Base-by-base conservation (phyloP, 1,284 basidiomycete species). In the Apiotrichum porosum region DNA sequence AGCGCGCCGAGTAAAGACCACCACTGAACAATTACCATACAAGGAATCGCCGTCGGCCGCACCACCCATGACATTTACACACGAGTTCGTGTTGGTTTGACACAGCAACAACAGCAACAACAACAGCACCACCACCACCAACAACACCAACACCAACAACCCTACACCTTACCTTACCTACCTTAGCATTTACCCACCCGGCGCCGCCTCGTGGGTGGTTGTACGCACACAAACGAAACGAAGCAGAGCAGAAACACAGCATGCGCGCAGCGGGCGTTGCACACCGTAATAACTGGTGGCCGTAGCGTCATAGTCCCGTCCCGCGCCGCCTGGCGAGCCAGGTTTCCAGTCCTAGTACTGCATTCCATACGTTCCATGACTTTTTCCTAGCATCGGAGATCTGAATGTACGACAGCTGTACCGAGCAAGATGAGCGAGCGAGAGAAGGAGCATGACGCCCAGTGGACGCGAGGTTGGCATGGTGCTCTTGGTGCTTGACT, bases 1-100 rank as follows among this genome's bases (percentile, higher is more conserved):
- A 79, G 54, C 69, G 74, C 32, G 68, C 68, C 37, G 75, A 77
- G 44, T 61, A 57, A 46, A 32, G 26, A 13, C 18, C 32, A 18
- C 18, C 13, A 15, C 5, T 10, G 23, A 15, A 35, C 33, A 19
- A 17, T 8, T 13, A 34, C 37, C n/a, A n/a, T n/a, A n/a, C n/a
- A n/a, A n/a, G n/a, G n/a, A n/a, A n/a, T n/a, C 15, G 18, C 32
- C 15, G 2, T n/a, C 40, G 17, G 18, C 19, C 30, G 18, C n/a
- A n/a, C n/a, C 40, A n/a, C n/a, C n/a, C n/a, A n/a, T n/a, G n/a
- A n/a, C n/a, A n/a, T n/a, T n/a, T n/a, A n/a, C n/a, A n/a, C n/a
- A n/a, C n/a, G n/a, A n/a, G n/a, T n/a, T n/a, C n/a, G n/a, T n/a
- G n/a, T n/a, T n/a, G n/a, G n/a, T n/a, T n/a, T n/a, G n/a, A n/a